phyloP scores from a whole-genome alignment of 2,329 filamentous ascomycete genomes.

The Epichloe sibirici region DNA sequence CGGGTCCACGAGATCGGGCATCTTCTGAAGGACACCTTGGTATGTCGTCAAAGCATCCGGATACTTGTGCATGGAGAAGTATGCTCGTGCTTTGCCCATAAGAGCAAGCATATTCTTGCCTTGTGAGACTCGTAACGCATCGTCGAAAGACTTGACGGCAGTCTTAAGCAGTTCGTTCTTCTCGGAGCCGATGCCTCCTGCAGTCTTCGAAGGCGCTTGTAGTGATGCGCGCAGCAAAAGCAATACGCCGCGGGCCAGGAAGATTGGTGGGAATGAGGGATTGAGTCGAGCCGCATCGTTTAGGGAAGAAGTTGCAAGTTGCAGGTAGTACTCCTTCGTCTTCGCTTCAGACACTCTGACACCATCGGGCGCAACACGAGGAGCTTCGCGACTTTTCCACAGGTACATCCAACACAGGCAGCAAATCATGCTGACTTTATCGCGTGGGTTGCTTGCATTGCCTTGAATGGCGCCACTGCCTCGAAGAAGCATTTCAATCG shows the following conservation, averaged over 20 bases:
- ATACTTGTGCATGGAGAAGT: constrained; percentile 79
- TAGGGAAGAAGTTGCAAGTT: constrained; percentile 77
- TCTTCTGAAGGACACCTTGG: constrained; percentile 74
- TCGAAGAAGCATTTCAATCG: constrained; percentile 60
- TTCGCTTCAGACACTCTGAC: constrained; percentile 57
- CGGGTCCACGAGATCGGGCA: constrained; percentile 79
- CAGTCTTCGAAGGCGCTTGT: constrained; percentile 59
- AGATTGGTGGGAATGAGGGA: constrained; percentile 81
- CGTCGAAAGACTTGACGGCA: constrained; percentile 88
- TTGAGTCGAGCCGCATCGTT: constrained; percentile 95
- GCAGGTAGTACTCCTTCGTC: constrained; percentile 88
- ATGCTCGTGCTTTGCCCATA: constrained; percentile 76
- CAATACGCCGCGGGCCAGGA: constrained; percentile 81
- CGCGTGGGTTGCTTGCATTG: constrained; percentile 60
- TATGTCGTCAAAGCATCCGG: constrained; percentile 73
- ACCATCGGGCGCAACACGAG: constrained; percentile 49
- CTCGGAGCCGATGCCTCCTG: constrained; percentile 57
- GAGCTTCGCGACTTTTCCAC: constrained; percentile 75
- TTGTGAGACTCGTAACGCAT: constrained; percentile 73
- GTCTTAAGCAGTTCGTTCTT: constrained; percentile 68
- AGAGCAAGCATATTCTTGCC: constrained; percentile 85
- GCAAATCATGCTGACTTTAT: constrained; percentile 73
- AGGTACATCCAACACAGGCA: constrained; percentile 87
- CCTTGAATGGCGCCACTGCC: constrained; percentile 60
- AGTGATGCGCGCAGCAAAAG: constrained; percentile 79